Percentiles rank a stretch among this genome's conserved stretches.
Evolutionary conservation across 2,329 filamentous ascomycete genomes (phyloP).

Genomic region (Phialocephala subalpina): DNA sequence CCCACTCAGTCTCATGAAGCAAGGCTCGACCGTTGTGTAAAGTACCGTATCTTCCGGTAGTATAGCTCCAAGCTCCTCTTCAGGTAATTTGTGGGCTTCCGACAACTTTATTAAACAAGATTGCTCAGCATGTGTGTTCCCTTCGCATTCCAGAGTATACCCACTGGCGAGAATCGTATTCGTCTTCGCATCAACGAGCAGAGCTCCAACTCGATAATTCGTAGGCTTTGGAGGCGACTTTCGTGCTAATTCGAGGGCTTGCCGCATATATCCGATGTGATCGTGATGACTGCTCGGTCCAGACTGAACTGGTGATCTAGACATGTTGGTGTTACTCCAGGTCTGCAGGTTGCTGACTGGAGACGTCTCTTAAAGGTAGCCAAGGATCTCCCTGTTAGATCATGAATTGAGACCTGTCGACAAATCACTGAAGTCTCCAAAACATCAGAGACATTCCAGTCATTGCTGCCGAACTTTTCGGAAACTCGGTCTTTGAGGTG

Average conservation of each 20-base stretch:
- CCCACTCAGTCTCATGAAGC: slow-evolving; percentile 75
- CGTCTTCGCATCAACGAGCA: slow-evolving; percentile 70
- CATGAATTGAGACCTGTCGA: background rate
- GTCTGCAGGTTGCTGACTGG: slow-evolving; percentile 8
- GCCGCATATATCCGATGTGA: slow-evolving; percentile 63
- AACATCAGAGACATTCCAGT: background rate
- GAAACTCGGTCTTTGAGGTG: background rate
- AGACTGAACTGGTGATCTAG: slow-evolving; percentile 12
- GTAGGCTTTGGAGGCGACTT: slow-evolving; percentile 86
- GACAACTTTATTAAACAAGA: slow-evolving; percentile 83
- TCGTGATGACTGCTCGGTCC: slow-evolving; percentile 7
- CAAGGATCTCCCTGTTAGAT: background rate
- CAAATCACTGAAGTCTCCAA: background rate
- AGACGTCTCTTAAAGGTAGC: background rate
- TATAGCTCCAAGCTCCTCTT: slow-evolving; percentile 60
- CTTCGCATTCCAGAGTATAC: slow-evolving; percentile 88
- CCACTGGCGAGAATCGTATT: slow-evolving; percentile 77
- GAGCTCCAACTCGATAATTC: slow-evolving; percentile 94
- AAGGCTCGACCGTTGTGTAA: slow-evolving; percentile 95
- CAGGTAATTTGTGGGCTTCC: slow-evolving; percentile 54
- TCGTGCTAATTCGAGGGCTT: slow-evolving; percentile 78
- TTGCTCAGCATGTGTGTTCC: slow-evolving; percentile 97
- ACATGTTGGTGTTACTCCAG: slow-evolving; percentile 17
- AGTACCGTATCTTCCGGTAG: slow-evolving; percentile 65
- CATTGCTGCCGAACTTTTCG: background rate